Base-by-base conservation (phyloP, 257 asterid genomes). In the Scutellaria galericulata region DNA sequence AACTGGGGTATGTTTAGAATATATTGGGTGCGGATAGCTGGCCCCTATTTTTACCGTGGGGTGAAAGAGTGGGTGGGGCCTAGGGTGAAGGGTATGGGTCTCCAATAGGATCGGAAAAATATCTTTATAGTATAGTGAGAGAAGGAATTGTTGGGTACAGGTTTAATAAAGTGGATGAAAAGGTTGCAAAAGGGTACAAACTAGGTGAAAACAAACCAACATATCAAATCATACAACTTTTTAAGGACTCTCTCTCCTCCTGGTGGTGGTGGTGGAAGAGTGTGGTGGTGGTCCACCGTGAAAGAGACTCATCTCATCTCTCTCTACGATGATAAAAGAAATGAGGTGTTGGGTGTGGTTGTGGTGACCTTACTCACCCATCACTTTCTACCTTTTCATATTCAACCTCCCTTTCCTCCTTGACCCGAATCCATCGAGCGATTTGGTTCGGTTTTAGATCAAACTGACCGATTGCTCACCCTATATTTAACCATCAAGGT, bases 141-240 rank as follows among this genome's bases (percentile, higher is more conserved):
- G 50, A 78, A 4, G 50, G 75, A 63, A 73, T 40, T 6, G 64
- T 73, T 68, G 2, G 68, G 65, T 40, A n/a, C 55, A 55, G 71
- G 62, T 69, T 54, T 56, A 68, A 52, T 79, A 76, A 70, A 76
- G 82, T 54, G 14, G 72, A 73, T 66, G 84, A 82, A 77, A 83
- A 74, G 83, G 85, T 74, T 44, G 73, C 37, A 53, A 75, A 86
- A 83, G 80, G 31, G 73, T 72, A 78, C 48, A 70, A 73, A 66
- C 71, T 53, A 59, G 75, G 79, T 79, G 75, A 73, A 84, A 84
- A 87, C 83, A 81, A 87, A 73, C 53, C 65, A 64, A 65, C 90
- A 75, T 53, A 79, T 90, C 91, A 85, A 85, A 82, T 90, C 92
- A 68, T 64, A 75, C 77, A 71, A 82, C 89, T 85, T 88, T 87